Evolutionary conservation across 139 green algal species (phyloP), one percentile per base, ranked within the genome.

Genomic region (Volvox reticuliferus): DNA sequence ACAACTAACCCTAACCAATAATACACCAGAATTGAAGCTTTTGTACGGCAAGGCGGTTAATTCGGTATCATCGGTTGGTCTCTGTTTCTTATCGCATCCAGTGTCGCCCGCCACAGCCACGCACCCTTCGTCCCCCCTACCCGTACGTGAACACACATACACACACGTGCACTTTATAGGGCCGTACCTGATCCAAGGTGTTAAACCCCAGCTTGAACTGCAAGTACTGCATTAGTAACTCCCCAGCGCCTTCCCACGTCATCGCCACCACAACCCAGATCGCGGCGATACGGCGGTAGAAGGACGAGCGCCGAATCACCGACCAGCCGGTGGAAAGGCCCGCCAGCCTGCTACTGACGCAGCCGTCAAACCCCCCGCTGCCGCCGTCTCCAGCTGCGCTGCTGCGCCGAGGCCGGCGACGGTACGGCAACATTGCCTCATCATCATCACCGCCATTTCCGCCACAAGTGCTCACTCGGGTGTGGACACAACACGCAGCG

Each of bases 181-280:
- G 5, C 69, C 85, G 14, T 50, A 90, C 91, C 94, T 96, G 93
- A 82, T 98, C 96, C 12, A 80, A 71, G 12, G 95, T 96, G n/a
- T 82, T 94, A 92, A 97, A 98, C 37, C 92, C 93, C 55, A 98
- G 84, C 63, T 94, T 94, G 13, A 98, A 86, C 93, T 98, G 96
- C 26, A 98, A 92, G 93, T 98, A 98, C 92, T 98, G 96, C 19
- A 96, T 86, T 30, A 98, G 86, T 79, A 97, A 91, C 87, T 97
- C 96, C 36, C 96, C 88, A 1, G 92, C 86, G 9, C 92, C 92
- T 63, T 92, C 91, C 75, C 67, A 92, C 36, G 88, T 91, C 82
- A 87, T 87, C 36, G 88, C 79, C 61, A 91, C 77, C 30, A 94
- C 83, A 20, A 91, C 75, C 89, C 86, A 93, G 33, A 94, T 88